Conservation (phyloP, 164 flowering plant species). For the Berberis thunbergii region DNA sequence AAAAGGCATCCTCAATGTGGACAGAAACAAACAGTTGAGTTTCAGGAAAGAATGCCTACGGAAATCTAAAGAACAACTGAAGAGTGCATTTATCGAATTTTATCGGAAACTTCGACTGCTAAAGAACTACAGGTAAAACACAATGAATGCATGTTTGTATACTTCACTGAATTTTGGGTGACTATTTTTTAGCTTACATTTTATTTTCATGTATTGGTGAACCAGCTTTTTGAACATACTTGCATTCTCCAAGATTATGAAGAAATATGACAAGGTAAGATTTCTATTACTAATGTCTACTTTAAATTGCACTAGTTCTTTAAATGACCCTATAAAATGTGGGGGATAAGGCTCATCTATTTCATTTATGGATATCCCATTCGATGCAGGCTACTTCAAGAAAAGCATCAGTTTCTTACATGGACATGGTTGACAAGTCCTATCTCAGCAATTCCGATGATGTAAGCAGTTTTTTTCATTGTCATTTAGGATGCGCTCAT, state of each 20-base stretch:
- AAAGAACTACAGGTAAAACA: slow-evolving; percentile 53
- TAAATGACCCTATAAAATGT: neutral
- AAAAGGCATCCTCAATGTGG: slow-evolving; percentile 28
- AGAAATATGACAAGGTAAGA: slow-evolving; percentile 80
- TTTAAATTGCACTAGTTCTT: neutral
- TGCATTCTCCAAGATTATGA: slow-evolving; percentile 81
- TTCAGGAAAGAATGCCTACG: slow-evolving; percentile 44
- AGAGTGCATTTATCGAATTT: slow-evolving; percentile 45
- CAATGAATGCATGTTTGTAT: neutral
- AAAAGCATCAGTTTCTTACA: slow-evolving; percentile 49
- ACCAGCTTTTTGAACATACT: slow-evolving; percentile 58
- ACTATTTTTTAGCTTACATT: neutral
- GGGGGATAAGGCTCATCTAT: neutral
- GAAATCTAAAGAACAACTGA: slow-evolving; percentile 45
- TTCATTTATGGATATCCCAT: neutral
- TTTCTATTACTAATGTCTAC: neutral
- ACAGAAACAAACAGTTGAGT: slow-evolving; percentile 18
- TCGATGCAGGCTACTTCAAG: slow-evolving; percentile 36
- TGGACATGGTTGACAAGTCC: slow-evolving; percentile 52
- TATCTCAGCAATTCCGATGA: slow-evolving; percentile 41
- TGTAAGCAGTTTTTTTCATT: slow-evolving; percentile 18
- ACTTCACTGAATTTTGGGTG: neutral
- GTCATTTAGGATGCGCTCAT: too few relatives aligned
- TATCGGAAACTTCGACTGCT: slow-evolving; percentile 50
- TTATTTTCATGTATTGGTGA: slow-evolving; percentile 1